Base-by-base conservation (phyloP, 352 stramenopile genomes). In the Globisporangium parvum region DNA sequence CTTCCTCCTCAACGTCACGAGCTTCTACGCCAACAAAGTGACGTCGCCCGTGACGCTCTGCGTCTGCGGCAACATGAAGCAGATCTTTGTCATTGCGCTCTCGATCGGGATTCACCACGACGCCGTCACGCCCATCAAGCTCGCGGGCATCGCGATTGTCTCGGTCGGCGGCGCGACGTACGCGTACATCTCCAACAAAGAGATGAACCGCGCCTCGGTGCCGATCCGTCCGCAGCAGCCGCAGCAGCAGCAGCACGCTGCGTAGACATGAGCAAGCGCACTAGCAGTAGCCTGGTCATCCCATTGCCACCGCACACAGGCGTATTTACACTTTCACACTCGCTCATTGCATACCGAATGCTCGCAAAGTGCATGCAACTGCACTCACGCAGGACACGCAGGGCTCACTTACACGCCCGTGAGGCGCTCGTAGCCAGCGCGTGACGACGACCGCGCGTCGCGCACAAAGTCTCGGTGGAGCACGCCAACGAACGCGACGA, bases 1-100 rank as follows among this genome's bases (percentile, higher is more conserved):
- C 47, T 98, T 98, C 61, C 75, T 95, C 55, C 82, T 98, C 28
- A 98, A 98, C 66, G 80, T 98, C 58, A 96, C 77, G 50, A 97
- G 87, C 59, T 95, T 98, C 59, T 91, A 96, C 65, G 88, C 93
- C 42, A 98, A 98, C 72, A 97, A 97, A 57, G 75, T 97, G 35
- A 98, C 93, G 33, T 97, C 87, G 23, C 84, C 93, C n/a, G 74
- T 98, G 54, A 98, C 92, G 57, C 67, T 98, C 17, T 96, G 80
- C 53, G 96, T 98, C 42, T 93, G 91, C 53, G 89, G 83, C 54
- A 97, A 98, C 73, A 84, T 97, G 57, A 98, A 98, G 72, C 93
- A 98, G 79, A 87, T 95, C 51, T 70, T 88, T 26, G 84, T 93
- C 52, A 91, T 91, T 62, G 69, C 76, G 47, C 76, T 91, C 73